These are phyloP conservation scores for Phanerodontia chrysosporium DNA, from an alignment of 768 basidiomycete genomes.

Conservation along the genomic window DNA sequence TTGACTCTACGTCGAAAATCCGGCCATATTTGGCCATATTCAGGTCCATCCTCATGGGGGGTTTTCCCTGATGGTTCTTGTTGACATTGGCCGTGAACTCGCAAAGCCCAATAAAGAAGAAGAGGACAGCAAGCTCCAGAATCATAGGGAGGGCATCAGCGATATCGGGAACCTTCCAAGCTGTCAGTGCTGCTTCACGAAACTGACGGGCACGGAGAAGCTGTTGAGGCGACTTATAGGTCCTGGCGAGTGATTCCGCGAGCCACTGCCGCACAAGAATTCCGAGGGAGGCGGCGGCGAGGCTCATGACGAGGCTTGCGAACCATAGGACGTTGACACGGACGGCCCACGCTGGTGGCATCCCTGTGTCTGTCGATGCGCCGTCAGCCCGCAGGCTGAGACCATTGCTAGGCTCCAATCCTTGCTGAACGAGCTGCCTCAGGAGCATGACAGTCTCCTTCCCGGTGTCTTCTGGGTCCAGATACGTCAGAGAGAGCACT, in stretches of 20 bases:
- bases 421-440: background rate
- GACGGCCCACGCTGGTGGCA: background rate
- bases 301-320: constrained; percentile 18
- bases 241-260: constrained; percentile 9
- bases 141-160: constrained; percentile 19
- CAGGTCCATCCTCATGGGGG: no score
- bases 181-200: constrained; percentile 14
- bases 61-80: no score
- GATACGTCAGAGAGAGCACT: constrained; percentile 15
- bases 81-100: background rate
- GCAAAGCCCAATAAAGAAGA: constrained; percentile 19
- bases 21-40: no score
- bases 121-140: constrained; percentile 14
- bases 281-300: constrained; percentile 21
- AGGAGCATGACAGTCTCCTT: background rate
- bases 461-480: constrained; percentile 3
- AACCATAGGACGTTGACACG: constrained; percentile 23
- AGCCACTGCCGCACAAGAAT: constrained; percentile 25
- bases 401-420: no score
- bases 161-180: constrained; percentile 22
- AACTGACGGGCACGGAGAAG: constrained; percentile 16
- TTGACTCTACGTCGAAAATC: no score
- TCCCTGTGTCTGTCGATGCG: no score
- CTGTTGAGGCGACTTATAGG: constrained; percentile 11
- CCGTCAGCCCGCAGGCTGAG: no score